phyloP scores from a whole-genome alignment of 345 rosid species.

The Trapa bicornis region DNA sequence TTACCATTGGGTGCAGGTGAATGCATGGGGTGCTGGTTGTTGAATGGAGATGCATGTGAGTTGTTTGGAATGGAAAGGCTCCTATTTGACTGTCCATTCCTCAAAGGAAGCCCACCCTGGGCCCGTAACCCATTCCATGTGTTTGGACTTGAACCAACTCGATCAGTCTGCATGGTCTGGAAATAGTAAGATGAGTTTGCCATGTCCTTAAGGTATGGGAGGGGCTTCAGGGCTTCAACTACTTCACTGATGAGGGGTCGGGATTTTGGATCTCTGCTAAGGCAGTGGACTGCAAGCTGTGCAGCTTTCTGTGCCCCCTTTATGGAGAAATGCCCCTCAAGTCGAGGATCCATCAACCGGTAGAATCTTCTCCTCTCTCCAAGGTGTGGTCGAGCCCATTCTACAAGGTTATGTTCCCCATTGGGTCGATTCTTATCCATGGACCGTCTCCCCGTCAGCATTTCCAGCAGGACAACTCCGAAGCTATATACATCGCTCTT shows the following conservation, averaged over 20 bases:
- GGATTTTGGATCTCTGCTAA: slow-evolving; percentile 81
- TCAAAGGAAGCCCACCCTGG: slow-evolving; percentile 23
- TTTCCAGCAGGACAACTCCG: slow-evolving; percentile 79
- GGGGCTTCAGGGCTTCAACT: slow-evolving; percentile 53
- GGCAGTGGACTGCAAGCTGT: slow-evolving; percentile 74
- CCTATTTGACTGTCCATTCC: slow-evolving; percentile 30
- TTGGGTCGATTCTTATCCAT: slow-evolving; percentile 94
- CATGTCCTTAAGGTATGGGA: slow-evolving; percentile 67
- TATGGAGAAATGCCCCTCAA: slow-evolving; percentile 84
- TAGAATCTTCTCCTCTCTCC: slow-evolving; percentile 65
- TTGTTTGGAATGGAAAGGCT: slow-evolving; percentile 26
- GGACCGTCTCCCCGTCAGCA: slow-evolving; percentile 66
- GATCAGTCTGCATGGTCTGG: slow-evolving; percentile 20
- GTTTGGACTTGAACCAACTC: slow-evolving; percentile 12
- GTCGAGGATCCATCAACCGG: slow-evolving; percentile 72
- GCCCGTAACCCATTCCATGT: slow-evolving; percentile 20
- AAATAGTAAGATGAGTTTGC: slow-evolving; percentile 37
- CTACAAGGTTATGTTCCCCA: slow-evolving; percentile 86
- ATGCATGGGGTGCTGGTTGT: slow-evolving; percentile 19
- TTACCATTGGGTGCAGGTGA: slow-evolving; percentile 29
- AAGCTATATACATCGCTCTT: slow-evolving; percentile 84
- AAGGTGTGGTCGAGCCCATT: slow-evolving; percentile 87
- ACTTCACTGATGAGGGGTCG: slow-evolving; percentile 90
- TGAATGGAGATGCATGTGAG: slow-evolving; percentile 31
- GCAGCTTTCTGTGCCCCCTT: slow-evolving; percentile 82